Evolutionary conservation across 805 yeast genomes (phyloP).

Genomic region (Candida boidinii): DNA sequence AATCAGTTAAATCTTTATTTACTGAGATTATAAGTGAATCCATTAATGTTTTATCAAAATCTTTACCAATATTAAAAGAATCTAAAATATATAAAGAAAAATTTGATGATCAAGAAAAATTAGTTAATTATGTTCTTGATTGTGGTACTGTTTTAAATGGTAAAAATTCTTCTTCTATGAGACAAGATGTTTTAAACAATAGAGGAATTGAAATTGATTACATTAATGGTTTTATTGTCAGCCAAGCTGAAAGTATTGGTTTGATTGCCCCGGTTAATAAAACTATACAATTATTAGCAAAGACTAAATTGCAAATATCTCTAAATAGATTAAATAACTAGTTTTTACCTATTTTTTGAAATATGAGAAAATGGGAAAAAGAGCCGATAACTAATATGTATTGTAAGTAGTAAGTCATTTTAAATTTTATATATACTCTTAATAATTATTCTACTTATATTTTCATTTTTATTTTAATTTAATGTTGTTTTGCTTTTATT

Average conservation of each 20-base stretch:
- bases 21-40: constrained; percentile 36
- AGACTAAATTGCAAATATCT: constrained; percentile 19
- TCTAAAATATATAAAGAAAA: constrained; percentile 24
- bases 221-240: constrained; percentile 73
- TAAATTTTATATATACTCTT: too few species aligned
- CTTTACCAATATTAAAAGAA: constrained; percentile 19
- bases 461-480: too few species aligned
- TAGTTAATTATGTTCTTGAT: constrained; percentile 21
- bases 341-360: too few species aligned
- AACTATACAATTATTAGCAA: constrained; percentile 37
- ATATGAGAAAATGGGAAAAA: too few species aligned
- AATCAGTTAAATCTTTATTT: constrained; percentile 26
- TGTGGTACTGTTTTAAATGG: constrained; percentile 24
- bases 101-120: constrained; percentile 23
- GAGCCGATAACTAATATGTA: too few species aligned
- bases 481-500: too few species aligned
- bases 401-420: too few species aligned
- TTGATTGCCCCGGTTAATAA: constrained; percentile 38
- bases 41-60: constrained; percentile 29
- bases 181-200: constrained; percentile 50
- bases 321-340: too few species aligned
- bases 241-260: constrained; percentile 39
- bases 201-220: constrained; percentile 70
- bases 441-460: too few species aligned
- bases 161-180: constrained; percentile 61